These are phyloP conservation scores for Onygena corvina DNA, from an alignment of 2,329 filamentous ascomycete species.

Conservation along the genomic window DNA sequence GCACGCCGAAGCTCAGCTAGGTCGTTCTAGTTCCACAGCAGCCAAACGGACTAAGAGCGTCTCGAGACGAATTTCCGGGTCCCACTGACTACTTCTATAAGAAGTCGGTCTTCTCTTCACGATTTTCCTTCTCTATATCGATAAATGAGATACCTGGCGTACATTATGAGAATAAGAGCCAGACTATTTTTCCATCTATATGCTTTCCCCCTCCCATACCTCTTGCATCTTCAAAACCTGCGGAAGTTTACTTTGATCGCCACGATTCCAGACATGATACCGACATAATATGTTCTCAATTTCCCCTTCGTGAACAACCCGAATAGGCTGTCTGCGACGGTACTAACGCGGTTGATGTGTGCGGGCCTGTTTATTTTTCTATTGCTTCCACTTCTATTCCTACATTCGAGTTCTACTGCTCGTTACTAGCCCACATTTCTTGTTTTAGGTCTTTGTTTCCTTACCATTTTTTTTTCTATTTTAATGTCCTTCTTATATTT, in stretches of 20 bases:
- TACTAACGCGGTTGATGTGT: constrained; percentile 1
- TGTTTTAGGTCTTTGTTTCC: constrained; percentile 2
- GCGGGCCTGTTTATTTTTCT: background rate
- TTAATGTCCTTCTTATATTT: constrained; percentile 3
- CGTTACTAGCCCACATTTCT: background rate
- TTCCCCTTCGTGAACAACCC: background rate
- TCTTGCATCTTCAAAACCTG: background rate
- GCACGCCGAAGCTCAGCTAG: constrained; percentile 17
- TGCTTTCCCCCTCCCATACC: background rate
- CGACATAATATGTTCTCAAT: background rate
- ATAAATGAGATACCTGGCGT: constrained; percentile 5
- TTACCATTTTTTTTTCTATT: background rate
- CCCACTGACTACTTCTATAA: background rate
- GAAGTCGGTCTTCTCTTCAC: background rate
- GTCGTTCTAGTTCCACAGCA: constrained; percentile 12
- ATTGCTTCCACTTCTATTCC: background rate
- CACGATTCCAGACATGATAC: background rate
- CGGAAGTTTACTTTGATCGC: background rate
- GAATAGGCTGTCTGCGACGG: constrained; percentile 4
- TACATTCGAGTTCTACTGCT: background rate
- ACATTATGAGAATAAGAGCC: constrained; percentile 1
- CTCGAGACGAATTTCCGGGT: constrained; percentile 12
- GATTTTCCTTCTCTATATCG: background rate
- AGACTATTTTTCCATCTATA: background rate
- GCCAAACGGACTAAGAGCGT: constrained; percentile 15